Percentiles rank a stretch among this genome's conserved stretches.
These are phyloP conservation scores for Halteria grandinella DNA, from an alignment of 73 alveolate species.

Conservation along the genomic window DNA sequence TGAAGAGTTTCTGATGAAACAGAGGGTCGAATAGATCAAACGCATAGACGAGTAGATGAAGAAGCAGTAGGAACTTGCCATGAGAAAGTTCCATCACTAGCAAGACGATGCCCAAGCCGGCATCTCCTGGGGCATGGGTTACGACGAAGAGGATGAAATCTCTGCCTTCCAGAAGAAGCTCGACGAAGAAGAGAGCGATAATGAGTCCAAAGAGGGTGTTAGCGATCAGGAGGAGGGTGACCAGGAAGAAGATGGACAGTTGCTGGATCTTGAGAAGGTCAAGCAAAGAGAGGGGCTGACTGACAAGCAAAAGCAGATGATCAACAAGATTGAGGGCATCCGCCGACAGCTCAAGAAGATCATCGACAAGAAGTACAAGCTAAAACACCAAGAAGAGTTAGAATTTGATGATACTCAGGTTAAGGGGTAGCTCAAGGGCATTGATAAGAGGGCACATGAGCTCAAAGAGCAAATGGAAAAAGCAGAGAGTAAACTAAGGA, in stretches of 20 bases:
- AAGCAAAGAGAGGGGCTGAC: slow-evolving; percentile 42
- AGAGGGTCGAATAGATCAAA: slow-evolving; percentile 21
- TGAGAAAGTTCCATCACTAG: background rate
- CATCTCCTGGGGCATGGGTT: slow-evolving; percentile 49
- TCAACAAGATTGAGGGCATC: slow-evolving; percentile 53
- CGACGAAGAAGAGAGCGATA: slow-evolving; percentile 46
- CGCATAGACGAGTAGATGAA: slow-evolving; percentile 33
- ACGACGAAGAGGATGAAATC: slow-evolving; percentile 51
- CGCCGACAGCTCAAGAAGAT: slow-evolving; percentile 24
- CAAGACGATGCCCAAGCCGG: slow-evolving; percentile 59
- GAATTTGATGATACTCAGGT: slow-evolving; percentile 45
- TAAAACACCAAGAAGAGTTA: slow-evolving; percentile 39
- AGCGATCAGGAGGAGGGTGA: slow-evolving; percentile 16
- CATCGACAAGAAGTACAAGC: slow-evolving; percentile 8
- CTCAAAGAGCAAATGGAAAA: slow-evolving; percentile 27
- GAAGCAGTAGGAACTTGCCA: background rate
- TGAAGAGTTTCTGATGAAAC: slow-evolving; percentile 32
- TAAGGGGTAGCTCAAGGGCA: slow-evolving; percentile 36
- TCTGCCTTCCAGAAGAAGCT: slow-evolving; percentile 17
- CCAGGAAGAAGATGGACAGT: slow-evolving; percentile 42
- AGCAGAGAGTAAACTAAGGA: slow-evolving; percentile 20
- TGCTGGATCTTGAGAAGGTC: slow-evolving; percentile 35
- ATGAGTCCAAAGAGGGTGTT: slow-evolving; percentile 31
- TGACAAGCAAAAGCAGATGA: slow-evolving; percentile 32
- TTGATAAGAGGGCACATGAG: slow-evolving; percentile 25